Percentiles rank a stretch among this genome's conserved stretches.
phyloP scores from a whole-genome alignment of 257 asterid species.

The Solanum clarkiae region DNA sequence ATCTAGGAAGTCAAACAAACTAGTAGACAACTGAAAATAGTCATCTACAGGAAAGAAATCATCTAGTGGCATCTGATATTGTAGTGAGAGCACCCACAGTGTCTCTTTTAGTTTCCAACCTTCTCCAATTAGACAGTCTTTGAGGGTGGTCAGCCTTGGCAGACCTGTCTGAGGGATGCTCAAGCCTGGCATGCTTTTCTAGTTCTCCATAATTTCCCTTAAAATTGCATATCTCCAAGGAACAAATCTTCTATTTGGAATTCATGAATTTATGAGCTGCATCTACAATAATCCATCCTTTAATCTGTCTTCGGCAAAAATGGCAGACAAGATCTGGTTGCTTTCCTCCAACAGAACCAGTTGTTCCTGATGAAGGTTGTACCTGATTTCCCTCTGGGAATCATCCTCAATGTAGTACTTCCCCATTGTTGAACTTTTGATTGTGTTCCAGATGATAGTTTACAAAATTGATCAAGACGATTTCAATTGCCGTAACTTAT shows the following conservation, averaged over 20 bases:
- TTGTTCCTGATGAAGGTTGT: not conserved
- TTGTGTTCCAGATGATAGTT: constrained; percentile 19
- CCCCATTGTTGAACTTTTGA: constrained; percentile 1
- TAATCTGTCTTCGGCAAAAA: constrained; percentile 53
- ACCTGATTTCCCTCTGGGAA: not conserved
- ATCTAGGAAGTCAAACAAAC: constrained; percentile 22
- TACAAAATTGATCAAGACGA: constrained; percentile 49
- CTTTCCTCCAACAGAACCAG: not conserved
- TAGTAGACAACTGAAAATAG: constrained; percentile 2
- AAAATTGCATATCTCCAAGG: constrained; percentile 51
- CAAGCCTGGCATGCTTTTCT: constrained; percentile 63
- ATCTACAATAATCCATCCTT: constrained; percentile 29
- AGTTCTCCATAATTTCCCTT: constrained; percentile 44
- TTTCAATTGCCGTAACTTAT: constrained; percentile 73
- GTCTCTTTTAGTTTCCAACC: constrained; percentile 38
- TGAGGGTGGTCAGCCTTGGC: constrained; percentile 34
- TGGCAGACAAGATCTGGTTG: constrained; percentile 42
- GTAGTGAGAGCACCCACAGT: constrained; percentile 39
- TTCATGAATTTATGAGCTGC: constrained; percentile 47
- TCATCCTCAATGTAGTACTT: not conserved
- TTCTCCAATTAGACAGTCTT: constrained; percentile 42
- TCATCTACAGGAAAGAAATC: constrained; percentile 11
- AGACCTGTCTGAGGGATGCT: constrained; percentile 48
- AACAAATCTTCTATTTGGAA: constrained; percentile 44
- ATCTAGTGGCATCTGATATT: constrained; percentile 20